These are phyloP conservation scores for Candida adriatica DNA, from an alignment of 805 yeast genomes.

Conservation along the genomic window DNA sequence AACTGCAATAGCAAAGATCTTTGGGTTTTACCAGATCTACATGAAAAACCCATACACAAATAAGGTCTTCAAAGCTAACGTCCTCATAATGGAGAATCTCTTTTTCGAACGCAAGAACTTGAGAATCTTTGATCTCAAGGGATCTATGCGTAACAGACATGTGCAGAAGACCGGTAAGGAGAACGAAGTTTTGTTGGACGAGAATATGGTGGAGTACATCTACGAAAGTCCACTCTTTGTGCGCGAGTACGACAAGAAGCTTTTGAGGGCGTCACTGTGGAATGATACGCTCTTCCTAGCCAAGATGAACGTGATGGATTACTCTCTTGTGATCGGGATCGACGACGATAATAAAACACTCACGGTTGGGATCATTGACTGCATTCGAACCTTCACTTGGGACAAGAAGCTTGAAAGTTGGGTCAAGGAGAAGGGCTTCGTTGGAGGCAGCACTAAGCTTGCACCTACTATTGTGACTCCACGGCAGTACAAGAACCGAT, in stretches of 20 bases:
- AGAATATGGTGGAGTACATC: constrained; percentile 96
- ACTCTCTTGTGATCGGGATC: constrained; percentile 89
- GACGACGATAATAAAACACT: constrained; percentile 61
- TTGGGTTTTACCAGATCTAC: constrained; percentile 93
- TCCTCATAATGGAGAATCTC: constrained; percentile 91
- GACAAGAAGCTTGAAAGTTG: constrained; percentile 96
- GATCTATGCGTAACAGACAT: constrained; percentile 96
- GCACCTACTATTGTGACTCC: constrained; percentile 98
- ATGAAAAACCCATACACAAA: constrained; percentile 74
- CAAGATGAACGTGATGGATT: constrained; percentile 98
- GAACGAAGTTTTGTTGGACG: constrained; percentile 91
- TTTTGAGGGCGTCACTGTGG: constrained; percentile 83
- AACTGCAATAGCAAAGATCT: constrained; percentile 88
- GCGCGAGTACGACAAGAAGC: constrained; percentile 81
- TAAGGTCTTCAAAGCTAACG: constrained; percentile 77
- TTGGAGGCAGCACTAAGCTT: constrained; percentile 70
- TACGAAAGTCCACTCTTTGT: constrained; percentile 95
- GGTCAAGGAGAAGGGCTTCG: constrained; percentile 94
- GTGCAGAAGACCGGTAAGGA: constrained; percentile 95
- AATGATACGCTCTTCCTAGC: constrained; percentile 91
- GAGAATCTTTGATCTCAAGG: constrained; percentile 90
- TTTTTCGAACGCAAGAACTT: constrained; percentile 78
- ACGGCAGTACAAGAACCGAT: constrained; percentile 86
- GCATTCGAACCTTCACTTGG: constrained; percentile 96
- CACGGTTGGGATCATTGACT: constrained; percentile 91